A percentile compares a stretch with the other conserved stretches of the same genome.
Evolutionary conservation across 2,329 filamentous ascomycete species (phyloP).

Genomic region (Nemania serpens): DNA sequence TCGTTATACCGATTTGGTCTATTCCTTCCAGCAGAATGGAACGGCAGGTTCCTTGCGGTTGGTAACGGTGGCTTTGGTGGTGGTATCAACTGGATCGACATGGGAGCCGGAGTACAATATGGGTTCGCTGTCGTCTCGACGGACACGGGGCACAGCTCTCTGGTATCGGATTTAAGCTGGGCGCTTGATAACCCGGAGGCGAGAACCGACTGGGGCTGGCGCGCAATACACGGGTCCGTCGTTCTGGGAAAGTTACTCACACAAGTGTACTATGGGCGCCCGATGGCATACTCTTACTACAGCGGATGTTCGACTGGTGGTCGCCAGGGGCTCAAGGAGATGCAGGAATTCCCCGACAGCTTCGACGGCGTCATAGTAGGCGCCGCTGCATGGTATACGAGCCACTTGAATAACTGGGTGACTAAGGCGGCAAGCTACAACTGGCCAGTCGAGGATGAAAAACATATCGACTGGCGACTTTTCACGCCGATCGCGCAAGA

Average conservation of each 20-base stretch:
- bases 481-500: slow-evolving; percentile 47
- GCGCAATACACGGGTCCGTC: slow-evolving; percentile 54
- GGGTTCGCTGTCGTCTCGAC: slow-evolving; percentile 50
- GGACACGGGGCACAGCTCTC: slow-evolving; percentile 51
- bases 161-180: slow-evolving; percentile 44
- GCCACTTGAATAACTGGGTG: slow-evolving; percentile 50
- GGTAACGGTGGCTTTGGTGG: slow-evolving; percentile 48
- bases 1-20: slow-evolving; percentile 46
- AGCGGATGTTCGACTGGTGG: slow-evolving; percentile 63
- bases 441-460: slow-evolving; percentile 48
- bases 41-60: slow-evolving; percentile 43
- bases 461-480: slow-evolving; percentile 53
- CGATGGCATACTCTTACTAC: slow-evolving; percentile 56
- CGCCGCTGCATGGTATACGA: slow-evolving; percentile 55
- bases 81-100: slow-evolving; percentile 44
- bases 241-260: slow-evolving; percentile 53
- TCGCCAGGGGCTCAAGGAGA: slow-evolving; percentile 59
- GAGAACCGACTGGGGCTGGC: slow-evolving; percentile 46
- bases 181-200: slow-evolving; percentile 45
- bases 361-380: slow-evolving; percentile 63
- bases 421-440: slow-evolving; percentile 53
- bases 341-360: slow-evolving; percentile 57
- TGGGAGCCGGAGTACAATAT: slow-evolving; percentile 41
- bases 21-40: slow-evolving; percentile 47
- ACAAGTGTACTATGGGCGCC: slow-evolving; percentile 52